Base-by-base conservation (phyloP, 2,329 filamentous ascomycete species). In the Apiospora koreana region DNA sequence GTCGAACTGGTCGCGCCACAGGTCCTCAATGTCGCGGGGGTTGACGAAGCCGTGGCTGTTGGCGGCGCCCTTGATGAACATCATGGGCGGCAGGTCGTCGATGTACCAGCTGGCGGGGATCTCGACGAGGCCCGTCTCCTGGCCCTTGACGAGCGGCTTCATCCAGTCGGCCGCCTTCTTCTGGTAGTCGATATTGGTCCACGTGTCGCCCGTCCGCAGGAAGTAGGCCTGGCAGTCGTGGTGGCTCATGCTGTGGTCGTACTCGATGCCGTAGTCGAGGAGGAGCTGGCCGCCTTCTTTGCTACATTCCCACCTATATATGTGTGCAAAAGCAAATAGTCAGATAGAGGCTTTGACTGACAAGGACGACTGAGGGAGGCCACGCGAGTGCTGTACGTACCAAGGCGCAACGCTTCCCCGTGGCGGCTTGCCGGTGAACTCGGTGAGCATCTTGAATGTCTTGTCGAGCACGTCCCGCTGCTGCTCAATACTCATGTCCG, bases 401-500 rank as follows among this genome's bases (percentile, higher is more conserved):
- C 77, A 94, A 0, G 93, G 93, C 0, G 92, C 92, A 0, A 94
- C 92, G 48, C 87, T 91, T 0, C 93, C 92, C 0, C 91, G 83
- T 0, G 93, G 93, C 0, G 90, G 90, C 80, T 93, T 93, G 7
- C 92, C 90, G 50, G 87, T 88, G 75, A 95, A 92, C 0, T 91
- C 88, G 0, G 89, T 93, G 43, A 94, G 85, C 79, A 94, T 85
- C 28, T 87, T 86, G 77, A 91, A 93, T 23, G 91, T 93, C 80
- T 93, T 93, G 75, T 92, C 90, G 7, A 95, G 85, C 21, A 95
- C 90, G 70, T 93, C 91, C 18, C 86, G 87, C 79, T 95, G 92
- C 80, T 95, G 93, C 77, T 94, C 92, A 1, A 92, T 78, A 0
- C 86, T 92, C 91, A 94, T 93, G 70, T 90, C 88, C 0, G 84